Evolutionary conservation across 1,284 basidiomycete species (phyloP).

Genomic region (Cystobasidiaceae sp.): DNA sequence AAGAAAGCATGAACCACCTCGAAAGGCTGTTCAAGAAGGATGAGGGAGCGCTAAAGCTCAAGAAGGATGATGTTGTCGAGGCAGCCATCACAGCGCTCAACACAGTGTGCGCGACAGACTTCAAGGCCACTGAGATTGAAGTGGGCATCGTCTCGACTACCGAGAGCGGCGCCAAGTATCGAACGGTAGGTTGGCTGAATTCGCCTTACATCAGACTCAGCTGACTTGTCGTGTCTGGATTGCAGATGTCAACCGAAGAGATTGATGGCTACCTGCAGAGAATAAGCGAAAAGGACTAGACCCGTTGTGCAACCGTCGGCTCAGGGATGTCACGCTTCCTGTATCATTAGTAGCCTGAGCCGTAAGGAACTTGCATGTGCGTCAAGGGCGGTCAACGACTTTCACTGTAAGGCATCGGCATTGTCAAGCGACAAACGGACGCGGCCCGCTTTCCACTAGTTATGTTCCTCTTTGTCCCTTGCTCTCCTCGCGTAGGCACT

Average conservation of each 20-base stretch:
- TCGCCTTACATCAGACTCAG: background rate
- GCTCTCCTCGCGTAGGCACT: background rate
- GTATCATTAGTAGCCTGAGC: slow-evolving; percentile 4
- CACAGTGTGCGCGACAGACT: slow-evolving; percentile 87
- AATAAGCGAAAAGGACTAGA: slow-evolving; percentile 85
- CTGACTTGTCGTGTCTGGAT: slow-evolving; percentile 20
- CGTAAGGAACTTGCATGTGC: background rate
- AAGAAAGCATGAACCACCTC: slow-evolving; percentile 91
- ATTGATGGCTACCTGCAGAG: slow-evolving; percentile 78
- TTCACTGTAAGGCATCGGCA: background rate
- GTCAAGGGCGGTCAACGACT: background rate
- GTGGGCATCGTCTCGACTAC: slow-evolving; percentile 48
- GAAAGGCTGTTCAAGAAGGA: slow-evolving; percentile 99
- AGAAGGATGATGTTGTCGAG: slow-evolving; percentile 50
- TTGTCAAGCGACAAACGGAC: too few species aligned
- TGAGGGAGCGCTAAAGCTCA: slow-evolving; percentile 30
- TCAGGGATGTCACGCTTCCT: background rate
- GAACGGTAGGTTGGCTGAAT: slow-evolving; percentile 38
- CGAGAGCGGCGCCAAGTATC: slow-evolving; percentile 35
- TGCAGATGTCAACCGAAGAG: slow-evolving; percentile 59
- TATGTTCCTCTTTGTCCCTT: too few species aligned
- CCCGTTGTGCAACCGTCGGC: background rate
- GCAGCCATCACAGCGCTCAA: slow-evolving; percentile 93
- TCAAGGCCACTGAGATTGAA: slow-evolving; percentile 63
- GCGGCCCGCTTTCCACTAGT: too few species aligned